phyloP scores from a whole-genome alignment of 257 asterid genomes.

The Knoxia roxburghii region DNA sequence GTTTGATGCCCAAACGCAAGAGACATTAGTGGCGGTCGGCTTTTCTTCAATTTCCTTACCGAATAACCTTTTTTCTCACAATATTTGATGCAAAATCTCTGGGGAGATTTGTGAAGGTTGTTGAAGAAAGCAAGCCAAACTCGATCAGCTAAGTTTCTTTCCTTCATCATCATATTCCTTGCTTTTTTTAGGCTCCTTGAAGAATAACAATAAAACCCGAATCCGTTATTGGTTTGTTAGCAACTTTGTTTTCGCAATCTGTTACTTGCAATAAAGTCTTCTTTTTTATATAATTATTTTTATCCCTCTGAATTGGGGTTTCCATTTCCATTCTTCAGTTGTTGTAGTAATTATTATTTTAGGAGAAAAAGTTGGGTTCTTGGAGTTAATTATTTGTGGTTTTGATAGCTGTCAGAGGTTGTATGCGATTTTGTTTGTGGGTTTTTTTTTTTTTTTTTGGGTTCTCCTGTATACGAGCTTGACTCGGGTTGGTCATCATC shows the following conservation, averaged over 20 bases:
- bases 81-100: slow-evolving; percentile 26
- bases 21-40: slow-evolving; percentile 22
- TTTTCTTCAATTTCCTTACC: slow-evolving; percentile 25
- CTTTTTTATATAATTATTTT: slow-evolving; percentile 15
- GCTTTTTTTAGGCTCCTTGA: slow-evolving; percentile 13
- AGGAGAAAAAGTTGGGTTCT: slow-evolving; percentile 18
- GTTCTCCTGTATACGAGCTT: slow-evolving; percentile 15
- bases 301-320: slow-evolving; percentile 24
- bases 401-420: slow-evolving; percentile 10
- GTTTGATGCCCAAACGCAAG: slow-evolving; percentile 8
- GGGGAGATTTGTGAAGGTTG: slow-evolving; percentile 39
- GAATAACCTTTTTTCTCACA: slow-evolving; percentile 22
- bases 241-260: slow-evolving; percentile 8
- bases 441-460: slow-evolving; percentile 11
- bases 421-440: slow-evolving; percentile 3
- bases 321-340: background rate
- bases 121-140: slow-evolving; percentile 33
- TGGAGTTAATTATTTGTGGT: background rate
- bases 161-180: slow-evolving; percentile 16
- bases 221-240: too few species aligned
- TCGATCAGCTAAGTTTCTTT: slow-evolving; percentile 38
- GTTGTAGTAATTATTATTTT: slow-evolving; percentile 14
- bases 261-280: slow-evolving; percentile 32
- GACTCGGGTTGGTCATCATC: slow-evolving; percentile 4
- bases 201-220: slow-evolving; percentile 13